Percentiles rank a stretch among this genome's conserved stretches.
These are phyloP conservation scores for Cyberlindnera galapagoensis DNA, from an alignment of 805 yeast species.

Conservation along the genomic window DNA sequence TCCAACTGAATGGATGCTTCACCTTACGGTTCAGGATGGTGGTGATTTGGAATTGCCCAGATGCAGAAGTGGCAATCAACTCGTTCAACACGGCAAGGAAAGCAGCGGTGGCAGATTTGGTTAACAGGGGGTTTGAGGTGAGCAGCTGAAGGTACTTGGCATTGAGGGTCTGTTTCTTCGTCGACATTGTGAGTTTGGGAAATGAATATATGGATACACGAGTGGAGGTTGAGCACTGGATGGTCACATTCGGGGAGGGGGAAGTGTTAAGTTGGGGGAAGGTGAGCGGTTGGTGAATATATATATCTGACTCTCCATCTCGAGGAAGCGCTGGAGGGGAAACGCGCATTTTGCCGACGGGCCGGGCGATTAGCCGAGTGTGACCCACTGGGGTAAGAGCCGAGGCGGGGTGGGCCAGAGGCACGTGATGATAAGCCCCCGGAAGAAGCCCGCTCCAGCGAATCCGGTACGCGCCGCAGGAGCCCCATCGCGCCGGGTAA, in stretches of 20 bases:
- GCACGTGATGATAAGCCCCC: conserved; percentile 3
- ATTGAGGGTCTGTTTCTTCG: conserved; percentile 9
- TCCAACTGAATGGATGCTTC: conserved; percentile 25
- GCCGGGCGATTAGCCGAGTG: neutral
- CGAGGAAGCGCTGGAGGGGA: no score
- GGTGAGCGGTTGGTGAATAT: no score
- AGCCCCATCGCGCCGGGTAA: conserved; percentile 17
- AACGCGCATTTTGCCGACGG: conserved; percentile 3
- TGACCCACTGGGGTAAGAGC: neutral
- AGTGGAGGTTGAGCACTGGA: no score
- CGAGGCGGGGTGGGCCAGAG: neutral
- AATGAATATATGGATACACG: no score
- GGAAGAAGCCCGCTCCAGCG: neutral
- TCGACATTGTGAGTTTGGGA: conserved; percentile 2
- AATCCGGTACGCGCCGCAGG: neutral
- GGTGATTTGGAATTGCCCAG: conserved; percentile 36
- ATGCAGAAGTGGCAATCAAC: conserved; percentile 42
- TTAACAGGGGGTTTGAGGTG: conserved; percentile 45
- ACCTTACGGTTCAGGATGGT: conserved; percentile 13
- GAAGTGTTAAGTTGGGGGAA: no score
- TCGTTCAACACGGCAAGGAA: conserved; percentile 52
- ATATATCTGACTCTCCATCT: no score
- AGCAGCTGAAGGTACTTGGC: conserved; percentile 32
- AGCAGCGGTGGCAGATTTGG: conserved; percentile 54
- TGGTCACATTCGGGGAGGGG: no score